phyloP scores from a whole-genome alignment of 495 filamentous ascomycete genomes.

The Bacidia rubella region DNA sequence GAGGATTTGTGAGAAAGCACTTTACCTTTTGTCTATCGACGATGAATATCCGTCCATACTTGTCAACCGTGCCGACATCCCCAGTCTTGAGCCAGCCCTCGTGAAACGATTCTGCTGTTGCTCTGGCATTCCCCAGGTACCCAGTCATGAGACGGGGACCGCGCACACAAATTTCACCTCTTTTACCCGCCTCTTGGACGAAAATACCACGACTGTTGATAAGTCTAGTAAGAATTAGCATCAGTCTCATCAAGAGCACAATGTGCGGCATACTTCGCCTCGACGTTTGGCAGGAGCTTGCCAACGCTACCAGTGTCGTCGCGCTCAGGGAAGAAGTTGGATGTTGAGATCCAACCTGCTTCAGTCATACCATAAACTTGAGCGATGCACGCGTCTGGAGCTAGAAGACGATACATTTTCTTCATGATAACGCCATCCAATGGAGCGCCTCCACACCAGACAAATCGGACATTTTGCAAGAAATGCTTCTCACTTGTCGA shows the following conservation, averaged over 20 bases:
- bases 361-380: slow-evolving; percentile 34
- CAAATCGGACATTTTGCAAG: slow-evolving; percentile 28
- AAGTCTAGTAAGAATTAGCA: slow-evolving; percentile 18
- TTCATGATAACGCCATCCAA: slow-evolving; percentile 33
- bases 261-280: slow-evolving; percentile 21
- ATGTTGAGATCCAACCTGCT: slow-evolving; percentile 36
- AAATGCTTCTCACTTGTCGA: slow-evolving; percentile 27
- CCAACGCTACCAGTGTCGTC: slow-evolving; percentile 32
- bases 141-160: slow-evolving; percentile 29
- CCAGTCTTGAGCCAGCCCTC: slow-evolving; percentile 64
- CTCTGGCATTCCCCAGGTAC: slow-evolving; percentile 20
- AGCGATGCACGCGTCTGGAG: slow-evolving; percentile 22
- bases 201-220: slow-evolving; percentile 38
- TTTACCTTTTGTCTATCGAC: slow-evolving; percentile 58
- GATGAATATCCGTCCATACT: slow-evolving; percentile 47
- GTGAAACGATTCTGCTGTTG: slow-evolving; percentile 17
- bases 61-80: slow-evolving; percentile 50
- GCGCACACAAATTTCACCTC: slow-evolving; percentile 39
- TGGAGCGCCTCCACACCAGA: slow-evolving; percentile 35
- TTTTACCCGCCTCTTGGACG: slow-evolving; percentile 32
- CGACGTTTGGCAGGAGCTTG: slow-evolving; percentile 24
- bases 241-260: neutral
- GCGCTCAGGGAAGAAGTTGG: slow-evolving; percentile 26
- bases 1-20: slow-evolving; percentile 11
- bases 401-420: slow-evolving; percentile 28